phyloP scores from a whole-genome alignment of 2,329 filamentous ascomycete species.

The Calonectria pauciramosa region DNA sequence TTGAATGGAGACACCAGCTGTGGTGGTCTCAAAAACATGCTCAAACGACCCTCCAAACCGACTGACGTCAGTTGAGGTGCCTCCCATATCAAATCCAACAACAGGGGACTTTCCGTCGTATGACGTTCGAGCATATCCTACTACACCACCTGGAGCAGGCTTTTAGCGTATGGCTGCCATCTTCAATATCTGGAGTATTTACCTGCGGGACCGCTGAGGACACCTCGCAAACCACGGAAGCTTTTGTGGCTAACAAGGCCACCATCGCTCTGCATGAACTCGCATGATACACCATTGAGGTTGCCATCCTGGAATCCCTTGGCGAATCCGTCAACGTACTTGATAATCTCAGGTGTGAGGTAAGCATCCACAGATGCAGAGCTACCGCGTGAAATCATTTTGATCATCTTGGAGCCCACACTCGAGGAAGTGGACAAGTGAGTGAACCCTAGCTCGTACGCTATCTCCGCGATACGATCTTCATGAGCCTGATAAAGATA shows the following conservation, averaged over 20 bases:
- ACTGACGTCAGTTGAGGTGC: slow-evolving; percentile 80
- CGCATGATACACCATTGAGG: slow-evolving; percentile 31
- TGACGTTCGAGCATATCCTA: slow-evolving; percentile 30
- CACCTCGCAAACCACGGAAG: slow-evolving; percentile 40
- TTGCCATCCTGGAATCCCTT: slow-evolving; percentile 33
- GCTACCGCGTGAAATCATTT: slow-evolving; percentile 56
- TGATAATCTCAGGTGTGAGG: slow-evolving; percentile 54
- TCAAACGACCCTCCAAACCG: slow-evolving; percentile 78
- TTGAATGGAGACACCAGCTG: slow-evolving; percentile 78
- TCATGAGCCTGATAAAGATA: slow-evolving; percentile 73
- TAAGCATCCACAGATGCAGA: slow-evolving; percentile 59
- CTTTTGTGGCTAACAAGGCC: slow-evolving; percentile 41
- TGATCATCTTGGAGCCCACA: slow-evolving; percentile 55
- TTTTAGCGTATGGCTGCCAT: neutral
- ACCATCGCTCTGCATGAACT: slow-evolving; percentile 43
- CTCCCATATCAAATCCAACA: slow-evolving; percentile 56
- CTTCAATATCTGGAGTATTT: neutral
- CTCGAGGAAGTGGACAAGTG: slow-evolving; percentile 51
- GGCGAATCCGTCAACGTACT: slow-evolving; percentile 50
- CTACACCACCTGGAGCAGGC: slow-evolving; percentile 14
- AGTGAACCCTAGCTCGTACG: slow-evolving; percentile 55
- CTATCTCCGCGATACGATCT: slow-evolving; percentile 51
- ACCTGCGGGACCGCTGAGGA: slow-evolving; percentile 42
- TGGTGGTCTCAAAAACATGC: slow-evolving; percentile 80
- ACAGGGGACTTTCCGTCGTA: slow-evolving; percentile 37